Evolutionary conservation across 257 asterid species (phyloP).

Genomic region (Gentiana dahurica): DNA sequence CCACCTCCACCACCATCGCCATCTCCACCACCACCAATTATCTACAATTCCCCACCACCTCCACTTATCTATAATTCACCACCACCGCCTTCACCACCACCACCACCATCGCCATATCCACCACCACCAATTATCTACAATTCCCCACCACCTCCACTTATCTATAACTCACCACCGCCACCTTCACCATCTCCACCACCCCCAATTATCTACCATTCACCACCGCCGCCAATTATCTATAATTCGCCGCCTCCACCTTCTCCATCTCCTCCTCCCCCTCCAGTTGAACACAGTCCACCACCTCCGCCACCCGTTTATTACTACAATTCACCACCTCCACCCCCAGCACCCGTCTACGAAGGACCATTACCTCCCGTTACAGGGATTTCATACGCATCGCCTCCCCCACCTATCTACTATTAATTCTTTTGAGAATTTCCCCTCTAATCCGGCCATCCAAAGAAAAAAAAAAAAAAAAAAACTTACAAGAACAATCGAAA

Average conservation of each 20-base stretch:
- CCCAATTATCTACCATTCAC: background rate
- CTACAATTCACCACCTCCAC: constrained; percentile 56
- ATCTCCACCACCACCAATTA: background rate
- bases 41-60: constrained; percentile 11
- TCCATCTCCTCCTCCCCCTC: constrained; percentile 13
- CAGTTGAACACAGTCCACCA: constrained; percentile 10
- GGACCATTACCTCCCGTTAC: too few species aligned
- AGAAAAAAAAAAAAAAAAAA: constrained; percentile 16
- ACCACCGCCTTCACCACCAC: constrained; percentile 29
- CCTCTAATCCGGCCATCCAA: constrained; percentile 30
- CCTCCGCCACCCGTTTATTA: constrained; percentile 37
- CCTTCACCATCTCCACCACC: constrained; percentile 21
- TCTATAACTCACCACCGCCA: constrained; percentile 39
- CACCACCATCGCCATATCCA: constrained; percentile 18
- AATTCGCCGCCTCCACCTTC: constrained; percentile 26
- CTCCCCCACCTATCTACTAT: constrained; percentile 89
- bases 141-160: constrained; percentile 38
- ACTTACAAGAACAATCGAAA: constrained; percentile 7
- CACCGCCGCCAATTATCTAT: too few species aligned
- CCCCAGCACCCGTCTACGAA: too few species aligned
- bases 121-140: constrained; percentile 27
- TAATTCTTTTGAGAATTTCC: constrained; percentile 53
- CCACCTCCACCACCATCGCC: constrained; percentile 20
- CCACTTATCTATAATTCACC: constrained; percentile 7
- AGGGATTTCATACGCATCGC: constrained; percentile 23